Conservation (phyloP, 164 flowering plant species). For the Vitis amurensis region DNA sequence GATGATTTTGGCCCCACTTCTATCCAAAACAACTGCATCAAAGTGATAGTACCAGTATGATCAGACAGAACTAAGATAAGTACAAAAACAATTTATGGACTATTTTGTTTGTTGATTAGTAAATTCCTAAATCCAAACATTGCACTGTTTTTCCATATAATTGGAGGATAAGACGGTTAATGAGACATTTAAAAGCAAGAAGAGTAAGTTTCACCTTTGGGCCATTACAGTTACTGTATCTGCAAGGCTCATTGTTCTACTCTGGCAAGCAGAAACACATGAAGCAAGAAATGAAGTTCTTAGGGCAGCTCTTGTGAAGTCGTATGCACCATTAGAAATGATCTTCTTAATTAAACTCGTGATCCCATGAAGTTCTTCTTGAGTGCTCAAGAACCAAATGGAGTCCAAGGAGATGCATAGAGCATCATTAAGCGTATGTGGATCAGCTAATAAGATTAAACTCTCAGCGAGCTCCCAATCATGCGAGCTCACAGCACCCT, state of each 20-base stretch:
- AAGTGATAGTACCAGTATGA: too few relatives aligned
- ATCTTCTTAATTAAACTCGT: constrained; percentile 76
- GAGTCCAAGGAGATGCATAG: constrained; percentile 88
- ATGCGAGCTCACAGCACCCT: constrained; percentile 80
- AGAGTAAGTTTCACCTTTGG: constrained; percentile 52
- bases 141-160: neutral
- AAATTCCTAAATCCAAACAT: neutral
- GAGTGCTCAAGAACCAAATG: constrained; percentile 79
- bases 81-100: neutral
- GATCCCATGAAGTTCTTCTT: constrained; percentile 64
- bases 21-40: too few relatives aligned
- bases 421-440: constrained; percentile 83
- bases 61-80: constrained; percentile 1
- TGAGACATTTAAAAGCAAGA: neutral
- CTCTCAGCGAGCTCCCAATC: constrained; percentile 89
- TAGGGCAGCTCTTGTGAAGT: constrained; percentile 90
- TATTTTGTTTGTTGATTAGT: neutral
- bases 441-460: constrained; percentile 72
- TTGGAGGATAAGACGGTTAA: neutral
- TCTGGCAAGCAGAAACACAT: constrained; percentile 94
- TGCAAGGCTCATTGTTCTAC: constrained; percentile 80
- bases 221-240: constrained; percentile 94
- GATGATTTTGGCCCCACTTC: too few relatives aligned
- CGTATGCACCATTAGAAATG: constrained; percentile 77
- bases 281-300: constrained; percentile 96